Conservation (phyloP, 805 yeast genomes). For the Spathaspora hagerdaliae region DNA sequence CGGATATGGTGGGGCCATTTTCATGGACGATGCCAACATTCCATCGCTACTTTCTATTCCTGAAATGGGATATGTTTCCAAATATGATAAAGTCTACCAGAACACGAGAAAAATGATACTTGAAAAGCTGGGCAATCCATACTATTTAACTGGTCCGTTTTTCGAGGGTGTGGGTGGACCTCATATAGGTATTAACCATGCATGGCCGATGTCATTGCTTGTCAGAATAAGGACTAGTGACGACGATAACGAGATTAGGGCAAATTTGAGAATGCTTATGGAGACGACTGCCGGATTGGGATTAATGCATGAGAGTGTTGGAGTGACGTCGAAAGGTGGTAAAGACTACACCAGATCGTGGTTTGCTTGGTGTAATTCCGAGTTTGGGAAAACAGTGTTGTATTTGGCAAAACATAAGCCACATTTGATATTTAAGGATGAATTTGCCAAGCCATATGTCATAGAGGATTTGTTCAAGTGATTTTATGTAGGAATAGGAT, state of each 20-base stretch:
- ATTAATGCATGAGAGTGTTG: slow-evolving; percentile 76
- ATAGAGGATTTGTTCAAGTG: slow-evolving; percentile 19
- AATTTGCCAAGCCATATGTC: slow-evolving; percentile 26
- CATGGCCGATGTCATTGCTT: slow-evolving; percentile 90
- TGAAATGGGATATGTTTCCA: slow-evolving; percentile 60
- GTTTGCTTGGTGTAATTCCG: slow-evolving; percentile 95
- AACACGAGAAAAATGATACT: slow-evolving; percentile 78
- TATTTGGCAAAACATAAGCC: slow-evolving; percentile 74
- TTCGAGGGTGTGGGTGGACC: slow-evolving; percentile 90
- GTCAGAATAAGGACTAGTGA: slow-evolving; percentile 70
- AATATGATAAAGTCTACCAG: slow-evolving; percentile 57
- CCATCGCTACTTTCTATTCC: slow-evolving; percentile 82
- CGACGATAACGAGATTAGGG: slow-evolving; percentile 63
- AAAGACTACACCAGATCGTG: slow-evolving; percentile 70
- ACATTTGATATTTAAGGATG: slow-evolving; percentile 56
- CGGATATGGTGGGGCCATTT: slow-evolving; percentile 68
- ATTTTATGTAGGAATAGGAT: no score
- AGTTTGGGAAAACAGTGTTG: slow-evolving; percentile 82
- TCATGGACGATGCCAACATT: slow-evolving; percentile 90
- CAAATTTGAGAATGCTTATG: slow-evolving; percentile 48
- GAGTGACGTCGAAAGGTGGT: slow-evolving; percentile 52
- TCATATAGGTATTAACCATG: slow-evolving; percentile 73
- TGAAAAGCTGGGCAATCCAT: slow-evolving; percentile 71
- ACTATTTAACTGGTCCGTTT: slow-evolving; percentile 55
- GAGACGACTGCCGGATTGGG: slow-evolving; percentile 71